phyloP scores from a whole-genome alignment of 225 moss, liverwort and hornwort species.

The Sphagnum contortum region DNA sequence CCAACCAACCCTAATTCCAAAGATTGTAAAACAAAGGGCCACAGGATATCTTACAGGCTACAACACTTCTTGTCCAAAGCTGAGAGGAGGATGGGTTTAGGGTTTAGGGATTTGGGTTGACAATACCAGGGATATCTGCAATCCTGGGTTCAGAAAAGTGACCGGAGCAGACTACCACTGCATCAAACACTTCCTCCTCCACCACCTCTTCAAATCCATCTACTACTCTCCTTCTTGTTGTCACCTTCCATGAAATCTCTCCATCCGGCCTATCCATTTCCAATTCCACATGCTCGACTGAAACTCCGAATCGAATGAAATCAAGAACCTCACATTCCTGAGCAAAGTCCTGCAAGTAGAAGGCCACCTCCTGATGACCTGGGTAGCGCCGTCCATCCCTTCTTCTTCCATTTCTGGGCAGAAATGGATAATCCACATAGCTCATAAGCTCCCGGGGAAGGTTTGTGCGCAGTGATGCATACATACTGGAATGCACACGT shows the following conservation, averaged over 20 bases:
- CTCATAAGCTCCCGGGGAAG: slow-evolving; percentile 82
- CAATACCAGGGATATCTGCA: slow-evolving; percentile 60
- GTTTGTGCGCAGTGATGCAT: slow-evolving; percentile 65
- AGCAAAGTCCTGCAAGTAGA: slow-evolving; percentile 56
- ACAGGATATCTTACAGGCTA: too few species aligned
- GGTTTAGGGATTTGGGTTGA: too few species aligned
- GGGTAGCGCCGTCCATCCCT: slow-evolving; percentile 66
- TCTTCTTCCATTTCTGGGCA: slow-evolving; percentile 14
- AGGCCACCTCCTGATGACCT: slow-evolving; percentile 52
- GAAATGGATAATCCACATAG: slow-evolving; percentile 65
- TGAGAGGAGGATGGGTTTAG: too few species aligned
- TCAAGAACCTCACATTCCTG: slow-evolving; percentile 28
- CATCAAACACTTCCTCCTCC: slow-evolving; percentile 56
- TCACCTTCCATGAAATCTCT: slow-evolving; percentile 19
- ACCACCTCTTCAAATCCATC: not conserved
- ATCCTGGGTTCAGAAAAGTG: slow-evolving; percentile 73
- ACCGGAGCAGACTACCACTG: slow-evolving; percentile 80
- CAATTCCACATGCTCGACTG: slow-evolving; percentile 54
- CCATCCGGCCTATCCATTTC: slow-evolving; percentile 12
- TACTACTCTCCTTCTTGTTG: slow-evolving; percentile 19
- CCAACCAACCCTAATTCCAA: too few species aligned
- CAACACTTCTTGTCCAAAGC: too few species aligned
- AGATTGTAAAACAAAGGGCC: too few species aligned
- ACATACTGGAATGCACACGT: slow-evolving; percentile 83
- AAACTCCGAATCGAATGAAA: slow-evolving; percentile 32